Base-by-base conservation (phyloP, 352 stramenopile species). In the Phytophthora chlamydospora region DNA sequence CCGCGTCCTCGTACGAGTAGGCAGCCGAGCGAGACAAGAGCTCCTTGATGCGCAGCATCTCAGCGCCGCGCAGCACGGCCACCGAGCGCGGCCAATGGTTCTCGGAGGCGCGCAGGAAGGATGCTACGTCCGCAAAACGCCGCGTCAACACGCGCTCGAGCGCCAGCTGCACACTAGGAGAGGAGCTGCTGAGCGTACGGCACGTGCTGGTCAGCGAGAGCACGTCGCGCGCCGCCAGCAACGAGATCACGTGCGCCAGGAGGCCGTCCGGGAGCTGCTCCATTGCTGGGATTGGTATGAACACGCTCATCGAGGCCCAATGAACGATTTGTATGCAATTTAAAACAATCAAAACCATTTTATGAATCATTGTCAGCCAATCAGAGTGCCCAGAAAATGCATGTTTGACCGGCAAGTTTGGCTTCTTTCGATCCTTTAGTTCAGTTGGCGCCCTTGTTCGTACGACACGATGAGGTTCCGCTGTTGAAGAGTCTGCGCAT, bases 1-100 rank as follows among this genome's bases (percentile, higher is more conserved):
- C 56, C 0, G 64, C 68, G 21, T 85, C 75, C 13, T 94, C 81
- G 16, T 66, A 77, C 11, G 83, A 72, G 16, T 58, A 21, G 6
- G 78, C 58, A 16, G 45, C 12, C 2, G 72, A 73, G 21, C 54
- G 73, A 2, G 66, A 62, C 16, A 94, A 59, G 29, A 88, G 48
- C 21, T 76, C 64, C 54, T 91, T 91, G 14, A 94, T 68, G 31
- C 75, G 71, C 34, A 92, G 65, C 46, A 89, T 61, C 57, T 94
- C 85, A 6, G 70, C 81, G 21, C 75, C 77, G 35, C 79, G 81
- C n/a, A 94, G 59, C 21, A 84, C 61, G 19, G 78, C 49, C 49
- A 75, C 56, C 29, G 76, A 79, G 35, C 85, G 83, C n/a, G 85
- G 85, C 83, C 83, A 94, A 34, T 68, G 58, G 32, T 53, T 10